Base-by-base conservation (phyloP, 768 basidiomycete genomes). In the Lyophyllum shimeji region DNA sequence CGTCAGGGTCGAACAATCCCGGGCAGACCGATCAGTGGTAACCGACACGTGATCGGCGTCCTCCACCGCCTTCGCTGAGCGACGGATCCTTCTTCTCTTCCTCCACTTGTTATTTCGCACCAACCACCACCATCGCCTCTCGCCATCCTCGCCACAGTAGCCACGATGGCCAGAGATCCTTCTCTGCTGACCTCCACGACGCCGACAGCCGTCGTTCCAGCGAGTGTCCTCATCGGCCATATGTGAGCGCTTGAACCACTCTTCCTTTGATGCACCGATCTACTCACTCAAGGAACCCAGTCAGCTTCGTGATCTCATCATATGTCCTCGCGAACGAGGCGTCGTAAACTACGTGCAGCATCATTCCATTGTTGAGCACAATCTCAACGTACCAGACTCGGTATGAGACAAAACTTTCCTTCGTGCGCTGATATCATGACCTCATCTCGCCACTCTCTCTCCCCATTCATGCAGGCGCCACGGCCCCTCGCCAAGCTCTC, bases 261-360 rank as follows among this genome's bases (percentile, higher is more conserved):
- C 15, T 11, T 3, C 15, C 31, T 6, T 37, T 8, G 34, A 37
- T 37, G 29, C 29, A 9, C 12, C 15, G 11, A 11, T 37, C 34
- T 46, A 49, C 46, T 52, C 5, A 44, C 29, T 42, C 25, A 33
- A 44, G 11, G 34, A 3, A 46, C 33, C n/a, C 20, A 89, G 88
- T 24, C 90, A 93, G 71, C 74, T 93, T 25, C 81, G 90, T 33
- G 90, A 93, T 72, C 82, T 93, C 47, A 71, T 92, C 48, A 81
- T 89, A 56, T 90, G 89, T 68, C 90, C 89, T 1, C 75, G 82
- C 5, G 81, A 85, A 59, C 72, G 79, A 12, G 87, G 88, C 2
- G 65, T 85, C 5, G 79, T 90, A 34, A 85, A 83, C 68, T 90
- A 87, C 60, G 74, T 87, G 2, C 80, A 80, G 23, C 67, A 67